Evolutionary conservation across 768 basidiomycete genomes (phyloP).

Genomic region (Podaxis sp.): DNA sequence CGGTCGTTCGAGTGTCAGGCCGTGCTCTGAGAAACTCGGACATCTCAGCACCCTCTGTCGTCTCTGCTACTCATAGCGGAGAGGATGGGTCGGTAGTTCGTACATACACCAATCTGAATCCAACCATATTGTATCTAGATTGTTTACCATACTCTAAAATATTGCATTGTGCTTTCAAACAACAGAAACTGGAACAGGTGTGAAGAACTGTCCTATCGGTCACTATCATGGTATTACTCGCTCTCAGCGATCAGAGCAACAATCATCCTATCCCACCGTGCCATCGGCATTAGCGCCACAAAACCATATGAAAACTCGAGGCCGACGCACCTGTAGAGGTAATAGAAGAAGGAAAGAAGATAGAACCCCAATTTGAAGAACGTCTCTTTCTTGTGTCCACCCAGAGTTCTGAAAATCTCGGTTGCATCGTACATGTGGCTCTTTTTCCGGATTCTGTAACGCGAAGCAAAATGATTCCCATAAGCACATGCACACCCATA

Average conservation of each 20-base stretch:
- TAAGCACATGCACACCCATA: constrained; percentile 4
- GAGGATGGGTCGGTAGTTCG: constrained; percentile 81
- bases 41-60: constrained; percentile 81
- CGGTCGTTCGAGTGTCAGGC: constrained; percentile 86
- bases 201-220: not conserved
- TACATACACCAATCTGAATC: constrained; percentile 24
- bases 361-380: constrained; percentile 96
- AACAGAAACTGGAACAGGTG: constrained; percentile 6
- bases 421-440: constrained; percentile 99
- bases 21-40: constrained; percentile 73
- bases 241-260: constrained; percentile 82
- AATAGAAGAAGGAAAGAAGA: constrained; percentile 89
- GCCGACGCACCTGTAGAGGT: constrained; percentile 75
- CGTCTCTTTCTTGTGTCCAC: constrained; percentile 93
- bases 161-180: not conserved
- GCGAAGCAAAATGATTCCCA: not conserved
- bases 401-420: constrained; percentile 95
- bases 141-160: not conserved
- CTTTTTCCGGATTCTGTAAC: constrained; percentile 78
- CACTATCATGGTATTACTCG: constrained; percentile 38
- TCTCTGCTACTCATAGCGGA: constrained; percentile 42
- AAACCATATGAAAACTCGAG: not conserved
- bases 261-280: constrained; percentile 62
- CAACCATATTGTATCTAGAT: not conserved
- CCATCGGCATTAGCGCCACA: not conserved